Base-by-base conservation (phyloP, 2,329 filamentous ascomycete species). In the Fusarium dimerum region DNA sequence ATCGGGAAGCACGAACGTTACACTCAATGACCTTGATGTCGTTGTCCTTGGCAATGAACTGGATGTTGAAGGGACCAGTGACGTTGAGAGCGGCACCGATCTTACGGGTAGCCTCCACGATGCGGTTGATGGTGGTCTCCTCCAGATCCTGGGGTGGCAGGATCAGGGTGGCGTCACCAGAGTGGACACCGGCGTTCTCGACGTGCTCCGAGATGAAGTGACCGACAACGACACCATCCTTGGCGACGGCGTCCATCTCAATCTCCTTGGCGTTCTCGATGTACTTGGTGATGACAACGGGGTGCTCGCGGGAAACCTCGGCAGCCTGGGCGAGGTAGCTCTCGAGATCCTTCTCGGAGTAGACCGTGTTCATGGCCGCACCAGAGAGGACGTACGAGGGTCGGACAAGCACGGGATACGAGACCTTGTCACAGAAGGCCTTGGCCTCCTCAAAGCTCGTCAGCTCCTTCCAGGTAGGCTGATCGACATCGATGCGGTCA, bases 41-140 rank as follows among this genome's bases (percentile, higher is more conserved):
- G 50, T 87, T 87, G 52, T 89, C 89, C 53, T 90, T 86, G 32
- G 88, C 96, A 83, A 99, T 97, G 75, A 99, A 96, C 72, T 99
- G 94, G 93, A 99, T 97, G 83, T 99, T 99, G 85, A 97, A 99
- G 53, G 94, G 94, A 50, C 94, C 94, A 16, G 92, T 97, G 73
- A 97, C 97, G 68, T 83, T 92, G 90, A 93, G 97, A 44, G 94
- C 94, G 76, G 94, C 89, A 61, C 93, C 94, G 47, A 99, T 92
- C 83, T 96, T 97, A 73, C 92, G 76, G 15, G 94, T 93, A 65
- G 97, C 97, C 64, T 90, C 90, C 85, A 97, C 97, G 68, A 96
- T 84, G 55, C 94, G 90, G 60, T 83, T 84, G 83, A 96, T 89
- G 61, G 88, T 89, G 52, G 75, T 76, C 63, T 88, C 79, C 59